These are phyloP conservation scores for Exophiala bonariae DNA, from an alignment of 2,329 filamentous ascomycete genomes.

Conservation along the genomic window DNA sequence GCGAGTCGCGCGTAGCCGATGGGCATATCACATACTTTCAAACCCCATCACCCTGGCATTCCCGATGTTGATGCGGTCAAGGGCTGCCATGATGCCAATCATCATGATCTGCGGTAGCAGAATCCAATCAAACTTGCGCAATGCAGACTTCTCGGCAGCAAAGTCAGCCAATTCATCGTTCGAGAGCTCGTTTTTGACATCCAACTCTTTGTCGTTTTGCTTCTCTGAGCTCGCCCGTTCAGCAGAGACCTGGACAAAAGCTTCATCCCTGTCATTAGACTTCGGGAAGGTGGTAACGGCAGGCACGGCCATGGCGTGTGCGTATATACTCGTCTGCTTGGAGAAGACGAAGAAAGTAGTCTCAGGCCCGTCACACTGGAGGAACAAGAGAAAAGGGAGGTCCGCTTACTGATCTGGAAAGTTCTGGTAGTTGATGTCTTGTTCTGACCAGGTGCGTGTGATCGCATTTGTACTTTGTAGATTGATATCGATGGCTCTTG, in stretches of 20 bases:
- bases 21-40: neutral
- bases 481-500: neutral
- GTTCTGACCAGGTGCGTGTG: neutral
- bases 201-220: neutral
- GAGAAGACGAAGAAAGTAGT: neutral
- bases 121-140: neutral
- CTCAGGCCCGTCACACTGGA: neutral
- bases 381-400: neutral
- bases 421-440: neutral
- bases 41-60: neutral
- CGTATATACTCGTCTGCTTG: neutral
- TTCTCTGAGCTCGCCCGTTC: neutral
- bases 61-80: conserved; percentile 1
- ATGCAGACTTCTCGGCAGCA: neutral
- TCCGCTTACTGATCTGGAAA: neutral
- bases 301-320: neutral
- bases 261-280: neutral
- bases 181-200: neutral
- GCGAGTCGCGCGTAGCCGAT: neutral
- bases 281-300: neutral
- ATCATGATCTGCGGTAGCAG: neutral
- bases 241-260: neutral
- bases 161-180: neutral
- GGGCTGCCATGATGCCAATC: neutral
- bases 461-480: neutral